Conservation (phyloP, 495 filamentous ascomycete species). For the Talaromyces thailandensis region DNA sequence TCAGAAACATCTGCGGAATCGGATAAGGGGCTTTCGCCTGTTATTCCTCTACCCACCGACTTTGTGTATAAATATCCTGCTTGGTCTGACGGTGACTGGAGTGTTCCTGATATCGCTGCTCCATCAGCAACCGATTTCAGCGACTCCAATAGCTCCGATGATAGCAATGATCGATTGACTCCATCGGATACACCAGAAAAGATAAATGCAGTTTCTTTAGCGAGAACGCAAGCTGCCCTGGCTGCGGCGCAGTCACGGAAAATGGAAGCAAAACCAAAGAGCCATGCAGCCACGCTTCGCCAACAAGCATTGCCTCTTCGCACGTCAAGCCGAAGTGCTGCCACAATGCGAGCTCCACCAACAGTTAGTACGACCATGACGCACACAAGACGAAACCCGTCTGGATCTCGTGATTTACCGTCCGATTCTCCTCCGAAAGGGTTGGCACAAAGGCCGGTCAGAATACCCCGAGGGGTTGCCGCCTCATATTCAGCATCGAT, state of each 20-base stretch:
- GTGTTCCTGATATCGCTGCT: constrained; percentile 18
- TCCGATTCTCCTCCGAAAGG: constrained; percentile 20
- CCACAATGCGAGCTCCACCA: constrained; percentile 21
- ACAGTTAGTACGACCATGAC: constrained; percentile 4
- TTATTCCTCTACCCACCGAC: constrained; percentile 58
- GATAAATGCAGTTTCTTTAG: constrained; percentile 12
- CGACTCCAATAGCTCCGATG: constrained; percentile 18
- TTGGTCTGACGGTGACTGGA: constrained; percentile 32
- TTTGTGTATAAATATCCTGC: constrained; percentile 54
- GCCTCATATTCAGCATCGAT: constrained; percentile 27
- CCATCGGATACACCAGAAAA: constrained; percentile 13
- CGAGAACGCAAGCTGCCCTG: constrained; percentile 33
- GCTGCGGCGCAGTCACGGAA: constrained; percentile 34
- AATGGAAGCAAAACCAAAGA: constrained; percentile 31
- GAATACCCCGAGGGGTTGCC: constrained; percentile 25
- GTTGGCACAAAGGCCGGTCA: constrained; percentile 34
- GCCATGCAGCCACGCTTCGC: constrained; percentile 38
- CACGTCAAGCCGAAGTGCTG: constrained; percentile 20
- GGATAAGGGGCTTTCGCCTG: constrained; percentile 56
- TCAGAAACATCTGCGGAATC: constrained; percentile 67
- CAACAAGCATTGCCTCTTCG: constrained; percentile 30
- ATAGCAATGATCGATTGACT: constrained; percentile 21
- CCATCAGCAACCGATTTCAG: constrained; percentile 16
- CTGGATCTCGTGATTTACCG: constrained; percentile 14
- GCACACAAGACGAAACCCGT: constrained; percentile 7